Evolutionary conservation across 371 early-diverging fungal genomes (phyloP).

Genomic region (Syncephalis fuscata): DNA sequence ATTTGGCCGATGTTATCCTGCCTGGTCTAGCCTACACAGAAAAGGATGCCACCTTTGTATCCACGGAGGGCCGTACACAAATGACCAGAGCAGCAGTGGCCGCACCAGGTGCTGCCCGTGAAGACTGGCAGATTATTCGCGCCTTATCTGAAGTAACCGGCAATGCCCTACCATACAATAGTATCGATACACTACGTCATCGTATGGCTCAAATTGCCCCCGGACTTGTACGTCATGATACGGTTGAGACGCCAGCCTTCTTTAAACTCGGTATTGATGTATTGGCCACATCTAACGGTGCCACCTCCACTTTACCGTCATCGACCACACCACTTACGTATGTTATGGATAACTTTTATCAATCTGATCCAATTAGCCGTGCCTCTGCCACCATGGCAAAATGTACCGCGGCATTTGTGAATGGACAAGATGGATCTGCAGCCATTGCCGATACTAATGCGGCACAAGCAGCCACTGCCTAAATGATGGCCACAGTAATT

Average conservation of each 20-base stretch:
- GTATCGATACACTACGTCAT: conserved; percentile 56
- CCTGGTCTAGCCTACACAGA: conserved; percentile 96
- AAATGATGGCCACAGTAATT: too few relatives aligned
- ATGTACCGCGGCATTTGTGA: conserved; percentile 50
- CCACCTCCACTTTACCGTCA: conserved; percentile 16
- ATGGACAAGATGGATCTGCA: too few relatives aligned
- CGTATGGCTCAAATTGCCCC: conserved; percentile 83
- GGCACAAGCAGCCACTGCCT: too few relatives aligned
- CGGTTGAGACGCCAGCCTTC: conserved; percentile 34
- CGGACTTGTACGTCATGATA: conserved; percentile 55
- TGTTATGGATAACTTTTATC: conserved; percentile 76
- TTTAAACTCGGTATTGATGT: conserved; percentile 40
- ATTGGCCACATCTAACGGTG: conserved; percentile 24
- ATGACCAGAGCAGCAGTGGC: conserved; percentile 83
- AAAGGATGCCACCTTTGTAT: conserved; percentile 86
- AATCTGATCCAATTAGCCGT: conserved; percentile 85
- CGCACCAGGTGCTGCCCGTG: conserved; percentile 81
- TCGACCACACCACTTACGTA: neutral
- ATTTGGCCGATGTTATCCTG: conserved; percentile 87
- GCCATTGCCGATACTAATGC: too few relatives aligned
- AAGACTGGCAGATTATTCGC: conserved; percentile 96
- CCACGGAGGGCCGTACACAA: conserved; percentile 92
- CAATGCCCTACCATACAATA: conserved; percentile 76
- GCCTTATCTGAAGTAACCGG: conserved; percentile 87
- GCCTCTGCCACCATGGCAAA: conserved; percentile 95